Base-by-base conservation (phyloP, 768 basidiomycete species). In the Hysterangium stoloniferum region DNA sequence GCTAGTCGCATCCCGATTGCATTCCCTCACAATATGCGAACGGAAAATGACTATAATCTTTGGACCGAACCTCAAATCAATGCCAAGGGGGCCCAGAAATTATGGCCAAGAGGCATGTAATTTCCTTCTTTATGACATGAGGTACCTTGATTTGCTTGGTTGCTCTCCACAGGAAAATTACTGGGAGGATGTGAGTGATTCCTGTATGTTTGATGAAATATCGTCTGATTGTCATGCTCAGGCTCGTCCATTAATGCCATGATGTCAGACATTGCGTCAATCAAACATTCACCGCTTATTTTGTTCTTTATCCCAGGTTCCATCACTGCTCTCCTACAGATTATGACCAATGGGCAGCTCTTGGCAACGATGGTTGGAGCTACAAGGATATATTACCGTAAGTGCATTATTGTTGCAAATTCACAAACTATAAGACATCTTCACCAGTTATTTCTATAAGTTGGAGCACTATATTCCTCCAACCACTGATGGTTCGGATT, bases 251-350 rank as follows among this genome's bases (percentile, higher is more conserved):
- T 84, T 38, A 86, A 87, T 57, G 85, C 83, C 1, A 64, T 66
- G 61, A 70, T 77, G 74, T 70, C 36, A 32, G 64, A 28, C n/a
- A 24, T 17, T n/a, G 49, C 9, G 15, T 13, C 29, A 17, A 12
- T 31, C 29, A 31, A 12, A 19, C 22, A 15, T 9, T 27, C 6
- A n/a, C 15, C 15, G 7, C 3, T 22, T 46, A 54, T 25, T 12
- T 7, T 31, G 20, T 5, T 13, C 9, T 8, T 34, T 19, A 27
- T 43, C n/a, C n/a, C 44, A 69, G 68, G 37, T 66, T 59, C 35
- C 84, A 86, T 13, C 77, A 75, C 27, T 80, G 81, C 22, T 70
- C 80, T 22, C 82, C 84, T 3, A 74, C 75, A 1, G 84, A 86
- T 58, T 85, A 78, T 48, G 78, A 85, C 54, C 76, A 84, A 61